A percentile compares a stretch with the other conserved stretches of the same genome.
Conservation (phyloP, 441 rosid species). For the Isatis lusitanica region DNA sequence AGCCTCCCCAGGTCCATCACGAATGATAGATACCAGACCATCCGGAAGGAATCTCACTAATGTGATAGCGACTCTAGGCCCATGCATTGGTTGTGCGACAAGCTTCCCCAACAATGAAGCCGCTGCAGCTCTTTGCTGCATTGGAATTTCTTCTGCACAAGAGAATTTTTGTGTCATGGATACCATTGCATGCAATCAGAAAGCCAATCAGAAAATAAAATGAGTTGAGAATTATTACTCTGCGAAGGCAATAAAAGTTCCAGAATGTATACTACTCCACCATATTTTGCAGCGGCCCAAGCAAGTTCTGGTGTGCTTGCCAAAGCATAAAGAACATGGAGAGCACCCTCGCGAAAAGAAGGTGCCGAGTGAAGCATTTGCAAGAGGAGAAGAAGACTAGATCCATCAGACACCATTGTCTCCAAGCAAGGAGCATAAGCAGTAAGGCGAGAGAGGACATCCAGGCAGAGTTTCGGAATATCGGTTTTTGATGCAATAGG, state of each 20-base stretch:
- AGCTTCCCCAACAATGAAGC: conserved; percentile 98
- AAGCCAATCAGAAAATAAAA: conserved; percentile 19
- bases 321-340: conserved; percentile 98
- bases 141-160: conserved; percentile 89
- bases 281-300: conserved; percentile 99
- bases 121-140: conserved; percentile 97
- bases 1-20: conserved; percentile 99
- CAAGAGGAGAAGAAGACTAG: conserved; percentile 90
- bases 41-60: conserved; percentile 97
- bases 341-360: conserved; percentile 92
- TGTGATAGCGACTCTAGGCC: conserved; percentile 98
- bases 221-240: conserved; percentile 48
- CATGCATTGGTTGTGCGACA: conserved; percentile 99
- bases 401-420: conserved; percentile 99
- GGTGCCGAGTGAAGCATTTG: conserved; percentile 97
- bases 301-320: conserved; percentile 99
- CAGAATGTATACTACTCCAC: conserved; percentile 96
- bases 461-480: conserved; percentile 90
- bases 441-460: conserved; percentile 90
- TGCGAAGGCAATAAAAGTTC: conserved; percentile 94
- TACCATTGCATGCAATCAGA: conserved; percentile 17
- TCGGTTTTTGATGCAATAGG: conserved; percentile 75
- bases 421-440: conserved; percentile 97
- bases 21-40: conserved; percentile 88
- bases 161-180: conserved; percentile 38